phyloP scores from a whole-genome alignment of 1,284 basidiomycete species.

The Cryptococcus jaspeensis region DNA sequence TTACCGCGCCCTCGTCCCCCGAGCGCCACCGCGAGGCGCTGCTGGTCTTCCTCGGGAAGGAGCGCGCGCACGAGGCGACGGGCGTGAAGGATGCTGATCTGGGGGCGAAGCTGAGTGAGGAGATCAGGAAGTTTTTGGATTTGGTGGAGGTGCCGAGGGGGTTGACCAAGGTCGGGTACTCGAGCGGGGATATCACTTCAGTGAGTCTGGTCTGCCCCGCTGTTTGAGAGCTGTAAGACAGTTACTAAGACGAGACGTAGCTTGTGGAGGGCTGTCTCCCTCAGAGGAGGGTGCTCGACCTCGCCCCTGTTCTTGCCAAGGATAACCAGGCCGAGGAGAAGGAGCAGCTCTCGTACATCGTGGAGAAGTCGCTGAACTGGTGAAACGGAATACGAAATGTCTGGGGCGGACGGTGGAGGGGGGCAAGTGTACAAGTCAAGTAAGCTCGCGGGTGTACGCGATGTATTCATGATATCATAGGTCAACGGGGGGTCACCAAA shows the following conservation, averaged over 20 bases:
- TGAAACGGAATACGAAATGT: slow-evolving; percentile 6
- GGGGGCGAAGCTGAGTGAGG: slow-evolving; percentile 78
- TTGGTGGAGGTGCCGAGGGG: slow-evolving; percentile 81
- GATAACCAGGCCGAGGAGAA: slow-evolving; percentile 73
- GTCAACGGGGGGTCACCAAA: too few species aligned
- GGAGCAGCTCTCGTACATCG: slow-evolving; percentile 72
- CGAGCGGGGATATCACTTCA: slow-evolving; percentile 32
- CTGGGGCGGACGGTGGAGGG: too few species aligned
- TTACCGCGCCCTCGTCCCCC: slow-evolving; percentile 87
- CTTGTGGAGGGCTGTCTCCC: slow-evolving; percentile 49
- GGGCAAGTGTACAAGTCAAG: too few species aligned
- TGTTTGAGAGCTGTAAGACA: not conserved
- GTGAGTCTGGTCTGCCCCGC: slow-evolving; percentile 18
- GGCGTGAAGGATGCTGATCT: slow-evolving; percentile 78
- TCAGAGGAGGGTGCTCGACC: slow-evolving; percentile 47
- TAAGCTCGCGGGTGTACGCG: too few species aligned
- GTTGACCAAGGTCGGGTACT: slow-evolving; percentile 81
- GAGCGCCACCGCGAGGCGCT: slow-evolving; percentile 86
- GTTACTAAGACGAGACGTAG: slow-evolving; percentile 9
- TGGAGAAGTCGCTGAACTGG: slow-evolving; percentile 52
- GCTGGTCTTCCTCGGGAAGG: slow-evolving; percentile 73
- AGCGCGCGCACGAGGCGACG: slow-evolving; percentile 65
- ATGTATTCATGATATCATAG: too few species aligned
- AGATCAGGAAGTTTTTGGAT: slow-evolving; percentile 88
- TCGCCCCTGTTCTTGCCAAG: slow-evolving; percentile 53